Evolutionary conservation across 331 rosid genomes (phyloP).

Genomic region (Rhamnella rubrinervis): DNA sequence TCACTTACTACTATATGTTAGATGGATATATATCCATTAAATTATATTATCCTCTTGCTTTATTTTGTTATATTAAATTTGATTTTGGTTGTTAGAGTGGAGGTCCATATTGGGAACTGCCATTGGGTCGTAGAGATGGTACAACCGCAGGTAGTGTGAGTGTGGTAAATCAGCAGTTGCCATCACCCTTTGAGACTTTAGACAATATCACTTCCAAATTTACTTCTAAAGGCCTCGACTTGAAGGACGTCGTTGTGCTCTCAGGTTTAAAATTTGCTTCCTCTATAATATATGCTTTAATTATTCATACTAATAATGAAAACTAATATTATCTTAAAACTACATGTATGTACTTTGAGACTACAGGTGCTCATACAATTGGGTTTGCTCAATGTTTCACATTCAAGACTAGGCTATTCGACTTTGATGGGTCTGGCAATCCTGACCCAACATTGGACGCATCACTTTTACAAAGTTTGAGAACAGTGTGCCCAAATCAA

Average conservation of each 20-base stretch:
- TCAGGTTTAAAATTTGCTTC: conserved; percentile 47
- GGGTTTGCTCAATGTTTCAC: conserved; percentile 88
- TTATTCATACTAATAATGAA: no score
- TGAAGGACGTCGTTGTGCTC: conserved; percentile 74
- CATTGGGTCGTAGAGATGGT: conserved; percentile 83
- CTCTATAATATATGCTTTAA: no score
- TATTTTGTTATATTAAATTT: background rate
- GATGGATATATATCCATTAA: no score
- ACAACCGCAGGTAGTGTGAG: conserved; percentile 55
- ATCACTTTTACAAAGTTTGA: conserved; percentile 42
- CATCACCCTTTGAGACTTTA: conserved; percentile 78
- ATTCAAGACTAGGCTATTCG: conserved; percentile 76
- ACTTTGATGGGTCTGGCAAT: conserved; percentile 61
- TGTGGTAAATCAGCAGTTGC: conserved; percentile 56
- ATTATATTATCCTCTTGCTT: no score
- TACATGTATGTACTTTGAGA: no score
- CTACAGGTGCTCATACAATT: conserved; percentile 78
- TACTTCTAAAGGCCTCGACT: conserved; percentile 58
- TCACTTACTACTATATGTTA: no score
- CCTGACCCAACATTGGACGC: conserved; percentile 67
- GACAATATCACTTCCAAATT: conserved; percentile 65
- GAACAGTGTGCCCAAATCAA: conserved; percentile 56
- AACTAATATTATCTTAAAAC: no score
- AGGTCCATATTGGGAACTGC: conserved; percentile 70
- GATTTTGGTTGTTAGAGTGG: conserved; percentile 30